Evolutionary conservation across 75 land plant genomes (phyloP).

Genomic region (Gnetum montanum): DNA sequence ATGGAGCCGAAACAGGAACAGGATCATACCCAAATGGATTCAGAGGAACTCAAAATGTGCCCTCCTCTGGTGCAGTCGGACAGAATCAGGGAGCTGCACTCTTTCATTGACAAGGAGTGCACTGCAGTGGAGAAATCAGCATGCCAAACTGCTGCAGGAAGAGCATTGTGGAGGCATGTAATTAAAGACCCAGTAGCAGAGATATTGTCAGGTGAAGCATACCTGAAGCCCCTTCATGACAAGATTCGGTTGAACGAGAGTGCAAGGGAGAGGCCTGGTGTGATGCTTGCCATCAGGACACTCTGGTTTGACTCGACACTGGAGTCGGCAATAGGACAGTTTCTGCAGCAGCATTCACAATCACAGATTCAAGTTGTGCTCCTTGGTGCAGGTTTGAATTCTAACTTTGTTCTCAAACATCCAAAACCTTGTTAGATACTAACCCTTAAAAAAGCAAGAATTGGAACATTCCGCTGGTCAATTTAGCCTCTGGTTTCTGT

Average conservation of each 20-base stretch:
- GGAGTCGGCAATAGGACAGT: conserved; percentile 38
- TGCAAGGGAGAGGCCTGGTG: conserved; percentile 58
- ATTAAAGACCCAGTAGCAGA: conserved; percentile 69
- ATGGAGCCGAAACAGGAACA: no score
- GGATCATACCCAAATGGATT: no score
- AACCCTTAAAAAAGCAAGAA: background rate
- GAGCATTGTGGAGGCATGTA: conserved; percentile 82
- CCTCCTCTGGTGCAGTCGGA: conserved; percentile 24
- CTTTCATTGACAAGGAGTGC: conserved; percentile 42
- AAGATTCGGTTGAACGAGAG: conserved; percentile 60
- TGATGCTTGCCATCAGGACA: conserved; percentile 76
- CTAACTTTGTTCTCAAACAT: no score
- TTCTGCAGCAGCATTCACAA: no score
- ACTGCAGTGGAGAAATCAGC: conserved; percentile 41
- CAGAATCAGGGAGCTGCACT: conserved; percentile 37
- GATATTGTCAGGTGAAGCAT: conserved; percentile 62
- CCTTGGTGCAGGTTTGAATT: conserved; percentile 80
- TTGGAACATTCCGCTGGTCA: no score
- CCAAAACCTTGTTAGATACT: no score
- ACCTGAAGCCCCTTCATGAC: conserved; percentile 43
- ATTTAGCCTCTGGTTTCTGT: background rate
- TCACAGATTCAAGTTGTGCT: conserved; percentile 57
- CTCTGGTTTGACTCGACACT: conserved; percentile 78
- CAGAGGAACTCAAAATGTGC: conserved; percentile 35
- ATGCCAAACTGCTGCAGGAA: conserved; percentile 85